Conservation (phyloP, 345 rosid species). For the Passiflora organensis region DNA sequence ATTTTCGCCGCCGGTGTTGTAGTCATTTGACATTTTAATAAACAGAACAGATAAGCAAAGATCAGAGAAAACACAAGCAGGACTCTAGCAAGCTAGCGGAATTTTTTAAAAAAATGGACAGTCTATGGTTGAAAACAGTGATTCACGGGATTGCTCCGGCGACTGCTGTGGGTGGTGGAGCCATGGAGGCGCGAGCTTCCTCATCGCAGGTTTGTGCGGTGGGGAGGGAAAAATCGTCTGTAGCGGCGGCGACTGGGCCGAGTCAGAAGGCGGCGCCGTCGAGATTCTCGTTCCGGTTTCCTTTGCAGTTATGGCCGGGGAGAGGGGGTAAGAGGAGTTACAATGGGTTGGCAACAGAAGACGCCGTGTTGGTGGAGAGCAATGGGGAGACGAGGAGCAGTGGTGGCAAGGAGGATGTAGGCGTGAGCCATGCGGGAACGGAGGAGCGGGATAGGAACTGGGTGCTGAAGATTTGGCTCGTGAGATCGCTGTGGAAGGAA, state of each 20-base stretch:
- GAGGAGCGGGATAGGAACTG: constrained; percentile 54
- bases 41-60: no score
- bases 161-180: constrained; percentile 39
- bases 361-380: constrained; percentile 48
- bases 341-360: constrained; percentile 55
- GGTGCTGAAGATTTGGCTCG: constrained; percentile 82
- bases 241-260: constrained; percentile 29
- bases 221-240: constrained; percentile 42
- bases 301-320: constrained; percentile 48
- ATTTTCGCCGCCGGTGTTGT: not conserved
- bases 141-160: constrained; percentile 42
- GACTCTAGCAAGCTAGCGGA: no score
- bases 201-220: constrained; percentile 42
- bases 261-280: constrained; percentile 38
- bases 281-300: constrained; percentile 49
- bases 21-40: not conserved
- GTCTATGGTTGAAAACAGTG: constrained; percentile 47
- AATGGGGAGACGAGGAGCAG: constrained; percentile 24
- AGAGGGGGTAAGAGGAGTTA: constrained; percentile 26
- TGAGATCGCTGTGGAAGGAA: constrained; percentile 54
- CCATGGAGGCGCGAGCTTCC: constrained; percentile 46
- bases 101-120: no score
- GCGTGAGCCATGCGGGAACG: constrained; percentile 3
- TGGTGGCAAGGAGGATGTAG: constrained; percentile 11
- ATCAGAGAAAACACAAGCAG: no score